Conservation (phyloP, 768 basidiomycete genomes). For the Tephrocybe sp. region DNA sequence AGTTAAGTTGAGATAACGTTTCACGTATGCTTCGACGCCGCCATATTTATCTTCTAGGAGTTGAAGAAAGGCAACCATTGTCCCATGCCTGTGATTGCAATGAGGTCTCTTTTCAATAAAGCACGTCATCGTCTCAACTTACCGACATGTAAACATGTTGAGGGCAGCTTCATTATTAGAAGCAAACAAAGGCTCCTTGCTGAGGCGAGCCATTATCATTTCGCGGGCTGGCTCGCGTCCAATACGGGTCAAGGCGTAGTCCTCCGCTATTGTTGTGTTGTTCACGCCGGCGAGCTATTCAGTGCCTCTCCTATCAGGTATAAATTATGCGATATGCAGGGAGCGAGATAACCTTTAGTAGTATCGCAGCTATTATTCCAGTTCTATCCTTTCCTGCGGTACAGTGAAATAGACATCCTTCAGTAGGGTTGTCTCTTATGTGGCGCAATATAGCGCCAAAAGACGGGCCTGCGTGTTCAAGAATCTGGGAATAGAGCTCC, state of each 20-base stretch:
- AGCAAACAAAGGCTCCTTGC: conserved; percentile 71
- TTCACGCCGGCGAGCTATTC: conserved; percentile 69
- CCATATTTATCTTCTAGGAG: conserved; percentile 64
- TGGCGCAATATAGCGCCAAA: conserved; percentile 74
- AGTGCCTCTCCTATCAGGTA: neutral
- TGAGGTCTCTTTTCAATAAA: conserved; percentile 1
- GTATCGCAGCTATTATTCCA: conserved; percentile 68
- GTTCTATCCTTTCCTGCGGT: conserved; percentile 88
- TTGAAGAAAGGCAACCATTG: conserved; percentile 70
- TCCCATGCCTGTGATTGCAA: conserved; percentile 49
- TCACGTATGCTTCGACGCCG: conserved; percentile 63
- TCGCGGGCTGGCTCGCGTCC: conserved; percentile 78
- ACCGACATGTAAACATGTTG: conserved; percentile 85
- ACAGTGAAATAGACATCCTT: conserved; percentile 72
- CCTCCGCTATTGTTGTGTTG: conserved; percentile 60
- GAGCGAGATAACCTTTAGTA: conserved; percentile 54
- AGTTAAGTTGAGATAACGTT: conserved; percentile 50
- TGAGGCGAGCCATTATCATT: conserved; percentile 64
- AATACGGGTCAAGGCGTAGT: conserved; percentile 76
- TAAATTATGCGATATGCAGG: neutral
- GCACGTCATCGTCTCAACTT: conserved; percentile 17
- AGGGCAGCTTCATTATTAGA: conserved; percentile 71
- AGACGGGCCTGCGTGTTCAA: conserved; percentile 66
- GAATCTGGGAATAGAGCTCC: conserved; percentile 77
- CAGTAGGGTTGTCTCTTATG: conserved; percentile 64